A percentile compares a stretch with the other conserved stretches of the same genome.
Conservation (phyloP, 768 basidiomycete species). For the Amanita rubescens region DNA sequence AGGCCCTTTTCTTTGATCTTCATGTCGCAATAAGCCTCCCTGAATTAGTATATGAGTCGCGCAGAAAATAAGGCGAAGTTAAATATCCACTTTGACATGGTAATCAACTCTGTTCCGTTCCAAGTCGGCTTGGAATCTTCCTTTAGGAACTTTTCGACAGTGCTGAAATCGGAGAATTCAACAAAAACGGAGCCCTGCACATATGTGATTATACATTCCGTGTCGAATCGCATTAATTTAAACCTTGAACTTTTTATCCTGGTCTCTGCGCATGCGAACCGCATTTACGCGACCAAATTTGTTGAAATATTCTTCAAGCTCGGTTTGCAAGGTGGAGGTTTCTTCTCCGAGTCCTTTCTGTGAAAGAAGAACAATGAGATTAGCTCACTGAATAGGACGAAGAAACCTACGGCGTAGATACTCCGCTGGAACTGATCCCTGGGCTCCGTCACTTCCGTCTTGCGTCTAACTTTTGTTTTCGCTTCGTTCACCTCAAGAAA, state of each 20-base stretch:
- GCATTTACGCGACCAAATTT: slow-evolving; percentile 73
- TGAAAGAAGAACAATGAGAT: not conserved
- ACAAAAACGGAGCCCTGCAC: slow-evolving; percentile 83
- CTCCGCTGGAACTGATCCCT: slow-evolving; percentile 77
- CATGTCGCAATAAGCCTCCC: slow-evolving; percentile 88
- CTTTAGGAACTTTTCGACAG: slow-evolving; percentile 68
- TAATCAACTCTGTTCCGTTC: slow-evolving; percentile 66
- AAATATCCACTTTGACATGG: slow-evolving; percentile 76
- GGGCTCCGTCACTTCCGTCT: slow-evolving; percentile 68
- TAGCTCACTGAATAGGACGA: not conserved
- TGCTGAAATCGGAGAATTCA: slow-evolving; percentile 71
- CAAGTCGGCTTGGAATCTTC: slow-evolving; percentile 79
- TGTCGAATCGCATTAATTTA: not conserved
- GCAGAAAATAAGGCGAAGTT: not conserved
- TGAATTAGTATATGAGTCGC: slow-evolving; percentile 17
- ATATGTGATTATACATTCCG: not conserved
- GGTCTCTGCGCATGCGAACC: slow-evolving; percentile 83
- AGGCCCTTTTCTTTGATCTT: slow-evolving; percentile 94
- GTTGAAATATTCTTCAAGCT: slow-evolving; percentile 75
- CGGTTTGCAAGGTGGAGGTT: slow-evolving; percentile 53
- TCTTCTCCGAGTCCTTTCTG: slow-evolving; percentile 87
- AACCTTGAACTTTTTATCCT: slow-evolving; percentile 86
- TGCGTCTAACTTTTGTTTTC: slow-evolving; percentile 66
- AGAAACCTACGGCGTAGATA: slow-evolving; percentile 70
- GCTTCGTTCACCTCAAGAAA: slow-evolving; percentile 70